Evolutionary conservation across 75 land plant species (phyloP).

Genomic region (Sequoiadendron giganteum): DNA sequence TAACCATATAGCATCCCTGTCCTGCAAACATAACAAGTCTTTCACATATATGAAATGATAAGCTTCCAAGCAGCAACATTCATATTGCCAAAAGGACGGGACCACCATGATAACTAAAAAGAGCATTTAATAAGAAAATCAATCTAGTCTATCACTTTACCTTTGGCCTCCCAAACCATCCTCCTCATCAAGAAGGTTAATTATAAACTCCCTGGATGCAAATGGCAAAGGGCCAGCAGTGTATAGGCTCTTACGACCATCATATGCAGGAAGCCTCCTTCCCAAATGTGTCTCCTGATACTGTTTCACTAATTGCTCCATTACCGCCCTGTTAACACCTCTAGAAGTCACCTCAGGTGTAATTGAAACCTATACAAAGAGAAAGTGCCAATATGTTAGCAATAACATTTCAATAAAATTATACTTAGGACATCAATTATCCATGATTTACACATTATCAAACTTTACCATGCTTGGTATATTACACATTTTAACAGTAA

Average conservation of each 20-base stretch:
- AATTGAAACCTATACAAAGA: constrained; percentile 58
- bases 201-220: constrained; percentile 55
- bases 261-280: constrained; percentile 81
- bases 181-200: constrained; percentile 73
- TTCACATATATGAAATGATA: too few relatives aligned
- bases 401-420: not conserved
- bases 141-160: constrained; percentile 15
- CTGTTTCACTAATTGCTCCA: constrained; percentile 62
- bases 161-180: constrained; percentile 59
- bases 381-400: not conserved
- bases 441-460: not conserved
- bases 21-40: not conserved
- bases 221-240: constrained; percentile 91
- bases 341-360: constrained; percentile 79
- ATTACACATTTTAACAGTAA: not conserved
- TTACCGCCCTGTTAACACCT: constrained; percentile 84
- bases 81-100: not conserved
- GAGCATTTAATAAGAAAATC: not conserved
- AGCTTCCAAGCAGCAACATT: not conserved
- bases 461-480: not conserved
- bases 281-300: constrained; percentile 73
- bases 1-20: not conserved
- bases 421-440: not conserved
- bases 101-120: not conserved
- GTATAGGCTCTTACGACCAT: constrained; percentile 88